These are phyloP conservation scores for Candida koratica DNA, from an alignment of 805 yeast genomes.

Conservation along the genomic window DNA sequence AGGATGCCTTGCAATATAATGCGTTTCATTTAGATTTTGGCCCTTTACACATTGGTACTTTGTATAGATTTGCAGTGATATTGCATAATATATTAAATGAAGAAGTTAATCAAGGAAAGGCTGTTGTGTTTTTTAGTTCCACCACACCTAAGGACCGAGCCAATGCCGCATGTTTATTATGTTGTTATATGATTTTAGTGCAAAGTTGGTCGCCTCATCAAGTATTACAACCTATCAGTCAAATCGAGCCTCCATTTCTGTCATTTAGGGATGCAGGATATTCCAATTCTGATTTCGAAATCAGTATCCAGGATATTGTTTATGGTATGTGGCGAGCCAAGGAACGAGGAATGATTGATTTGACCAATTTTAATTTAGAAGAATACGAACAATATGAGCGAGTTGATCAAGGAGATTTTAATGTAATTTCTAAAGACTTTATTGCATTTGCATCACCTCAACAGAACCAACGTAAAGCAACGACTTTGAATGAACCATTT, in stretches of 20 bases:
- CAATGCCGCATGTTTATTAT: constrained; percentile 89
- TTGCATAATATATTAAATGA: constrained; percentile 89
- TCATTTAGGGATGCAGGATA: constrained; percentile 97
- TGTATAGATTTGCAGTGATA: constrained; percentile 92
- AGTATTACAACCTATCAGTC: constrained; percentile 90
- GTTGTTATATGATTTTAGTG: constrained; percentile 91
- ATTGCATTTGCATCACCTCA: constrained; percentile 98
- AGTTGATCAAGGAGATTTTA: constrained; percentile 96
- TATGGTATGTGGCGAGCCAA: constrained; percentile 98
- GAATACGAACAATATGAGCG: constrained; percentile 92
- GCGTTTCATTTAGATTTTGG: constrained; percentile 97
- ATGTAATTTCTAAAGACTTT: constrained; percentile 85
- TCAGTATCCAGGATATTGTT: constrained; percentile 90
- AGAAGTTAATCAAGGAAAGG: constrained; percentile 76
- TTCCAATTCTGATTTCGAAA: constrained; percentile 89
- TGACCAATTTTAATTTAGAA: constrained; percentile 82
- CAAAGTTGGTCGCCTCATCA: constrained; percentile 99
- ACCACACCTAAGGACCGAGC: constrained; percentile 79
- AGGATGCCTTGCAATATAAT: constrained; percentile 87
- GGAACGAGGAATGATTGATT: constrained; percentile 82
- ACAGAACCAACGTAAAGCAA: constrained; percentile 44
- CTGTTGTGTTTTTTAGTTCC: constrained; percentile 85
- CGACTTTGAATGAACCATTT: constrained; percentile 68
- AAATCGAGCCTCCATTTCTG: constrained; percentile 89
- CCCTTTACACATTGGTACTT: constrained; percentile 87